Evolutionary conservation across 768 basidiomycete genomes (phyloP).

Genomic region (Hygrophorus pudorinus): DNA sequence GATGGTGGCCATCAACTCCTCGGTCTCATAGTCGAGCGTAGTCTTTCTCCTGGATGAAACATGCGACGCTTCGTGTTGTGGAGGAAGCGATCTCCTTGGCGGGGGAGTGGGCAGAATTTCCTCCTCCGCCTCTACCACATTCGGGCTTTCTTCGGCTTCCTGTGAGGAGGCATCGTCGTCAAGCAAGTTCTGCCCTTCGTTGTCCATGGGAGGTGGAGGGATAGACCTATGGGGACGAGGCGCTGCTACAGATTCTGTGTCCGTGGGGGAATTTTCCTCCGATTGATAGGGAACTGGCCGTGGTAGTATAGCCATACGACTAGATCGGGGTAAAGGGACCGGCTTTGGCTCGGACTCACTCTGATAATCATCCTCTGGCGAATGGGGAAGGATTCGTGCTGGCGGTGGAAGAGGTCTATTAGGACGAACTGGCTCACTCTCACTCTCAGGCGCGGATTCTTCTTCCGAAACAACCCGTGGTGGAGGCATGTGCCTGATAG

Average conservation of each 20-base stretch:
- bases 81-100: constrained; percentile 3
- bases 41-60: not conserved
- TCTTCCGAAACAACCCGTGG: not conserved
- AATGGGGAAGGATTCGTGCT: constrained; percentile 8
- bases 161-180: no score
- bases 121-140: constrained; percentile 2
- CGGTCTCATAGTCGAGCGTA: constrained; percentile 1
- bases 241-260: constrained; percentile 8
- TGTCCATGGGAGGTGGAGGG: constrained; percentile 8
- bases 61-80: not conserved
- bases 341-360: constrained; percentile 2
- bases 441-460: not conserved
- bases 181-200: not conserved
- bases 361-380: constrained; percentile 4
- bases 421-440: constrained; percentile 1
- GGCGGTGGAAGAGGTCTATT: constrained; percentile 15
- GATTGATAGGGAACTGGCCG: constrained; percentile 7
- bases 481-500: no score
- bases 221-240: constrained; percentile 9
- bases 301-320: not conserved
- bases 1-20: not conserved
- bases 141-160: no score
- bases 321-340: constrained; percentile 5
- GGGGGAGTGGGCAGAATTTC: constrained; percentile 7
- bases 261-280: constrained; percentile 4